phyloP scores from a whole-genome alignment of 805 yeast genomes.

The Sugiyamaella lignohabitans region DNA sequence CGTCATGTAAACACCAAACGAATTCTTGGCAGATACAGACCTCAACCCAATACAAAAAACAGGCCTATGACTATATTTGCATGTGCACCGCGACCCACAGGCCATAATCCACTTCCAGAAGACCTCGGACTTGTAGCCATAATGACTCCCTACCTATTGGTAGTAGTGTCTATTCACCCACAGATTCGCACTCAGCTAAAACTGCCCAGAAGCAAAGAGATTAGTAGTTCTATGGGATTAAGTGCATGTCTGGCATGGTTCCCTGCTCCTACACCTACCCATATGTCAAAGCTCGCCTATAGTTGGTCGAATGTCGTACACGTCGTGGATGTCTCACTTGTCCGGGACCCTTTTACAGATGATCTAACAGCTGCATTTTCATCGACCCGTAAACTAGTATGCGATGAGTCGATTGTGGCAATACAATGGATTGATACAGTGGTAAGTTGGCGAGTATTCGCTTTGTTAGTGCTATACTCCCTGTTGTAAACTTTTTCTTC shows the following conservation, averaged over 20 bases:
- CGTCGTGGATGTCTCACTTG: slow-evolving; percentile 42
- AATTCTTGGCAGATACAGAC: slow-evolving; percentile 43
- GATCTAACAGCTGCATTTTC: slow-evolving; percentile 32
- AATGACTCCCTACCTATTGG: slow-evolving; percentile 45
- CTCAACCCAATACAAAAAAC: background rate
- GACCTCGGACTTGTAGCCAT: slow-evolving; percentile 53
- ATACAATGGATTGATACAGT: slow-evolving; percentile 50
- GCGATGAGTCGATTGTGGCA: slow-evolving; percentile 45
- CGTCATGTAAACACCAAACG: slow-evolving; percentile 42
- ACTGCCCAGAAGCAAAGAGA: slow-evolving; percentile 41
- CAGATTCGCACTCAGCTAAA: slow-evolving; percentile 48
- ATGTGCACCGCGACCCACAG: slow-evolving; percentile 43
- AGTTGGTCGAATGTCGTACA: slow-evolving; percentile 61
- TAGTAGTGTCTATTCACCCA: slow-evolving; percentile 51
- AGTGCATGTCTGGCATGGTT: slow-evolving; percentile 56
- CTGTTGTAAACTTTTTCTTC: no score
- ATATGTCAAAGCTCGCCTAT: slow-evolving; percentile 45
- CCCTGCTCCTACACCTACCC: slow-evolving; percentile 39
- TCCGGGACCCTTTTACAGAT: slow-evolving; percentile 27
- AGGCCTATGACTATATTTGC: slow-evolving; percentile 35
- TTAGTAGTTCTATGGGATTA: slow-evolving; percentile 28
- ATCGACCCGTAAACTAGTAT: slow-evolving; percentile 38
- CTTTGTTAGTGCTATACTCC: background rate
- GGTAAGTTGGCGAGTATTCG: slow-evolving; percentile 15
- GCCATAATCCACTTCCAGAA: slow-evolving; percentile 42